These are phyloP conservation scores for Ophiosphaerella herpotricha DNA, from an alignment of 2,329 filamentous ascomycete genomes.

Conservation along the genomic window DNA sequence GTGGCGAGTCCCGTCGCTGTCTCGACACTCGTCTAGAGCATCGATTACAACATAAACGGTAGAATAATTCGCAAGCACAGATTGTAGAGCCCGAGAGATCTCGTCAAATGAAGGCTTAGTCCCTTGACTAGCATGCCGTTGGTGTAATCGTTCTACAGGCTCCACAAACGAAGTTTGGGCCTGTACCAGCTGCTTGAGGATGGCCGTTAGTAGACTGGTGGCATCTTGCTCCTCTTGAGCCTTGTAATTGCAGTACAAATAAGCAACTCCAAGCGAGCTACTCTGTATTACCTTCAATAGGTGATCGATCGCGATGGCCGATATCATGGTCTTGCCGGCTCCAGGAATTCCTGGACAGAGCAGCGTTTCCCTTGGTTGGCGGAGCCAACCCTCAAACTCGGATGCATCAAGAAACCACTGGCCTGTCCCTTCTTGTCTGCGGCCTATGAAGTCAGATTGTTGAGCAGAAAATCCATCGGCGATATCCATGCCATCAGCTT, in stretches of 20 bases:
- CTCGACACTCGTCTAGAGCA: constrained; percentile 41
- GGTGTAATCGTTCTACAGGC: constrained; percentile 3
- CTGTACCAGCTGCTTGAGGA: constrained; percentile 16
- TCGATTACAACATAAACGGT: constrained; percentile 32
- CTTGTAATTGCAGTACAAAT: constrained; percentile 55
- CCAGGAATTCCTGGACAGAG: constrained; percentile 32
- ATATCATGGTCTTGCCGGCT: constrained; percentile 55
- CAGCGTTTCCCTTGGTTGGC: constrained; percentile 30
- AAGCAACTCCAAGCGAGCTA: constrained; percentile 47
- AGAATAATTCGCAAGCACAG: constrained; percentile 6
- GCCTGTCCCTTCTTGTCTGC: constrained; percentile 49
- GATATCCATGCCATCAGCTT: constrained; percentile 45
- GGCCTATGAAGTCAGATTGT: constrained; percentile 47
- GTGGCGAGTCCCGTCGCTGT: constrained; percentile 12
- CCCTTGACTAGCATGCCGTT: constrained; percentile 2
- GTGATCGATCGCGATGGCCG: constrained; percentile 50
- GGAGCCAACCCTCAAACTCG: constrained; percentile 13
- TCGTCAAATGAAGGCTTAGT: constrained; percentile 12
- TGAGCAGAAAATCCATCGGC: constrained; percentile 43
- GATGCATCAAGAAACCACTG: constrained; percentile 53
- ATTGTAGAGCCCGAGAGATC: constrained; percentile 3
- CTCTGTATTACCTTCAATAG: constrained; percentile 32
- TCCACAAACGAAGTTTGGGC: background rate
- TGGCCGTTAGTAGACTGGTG: constrained; percentile 43
- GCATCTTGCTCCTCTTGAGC: constrained; percentile 43